phyloP scores from a whole-genome alignment of 306 rosid species.

The Arachis stenosperma region DNA sequence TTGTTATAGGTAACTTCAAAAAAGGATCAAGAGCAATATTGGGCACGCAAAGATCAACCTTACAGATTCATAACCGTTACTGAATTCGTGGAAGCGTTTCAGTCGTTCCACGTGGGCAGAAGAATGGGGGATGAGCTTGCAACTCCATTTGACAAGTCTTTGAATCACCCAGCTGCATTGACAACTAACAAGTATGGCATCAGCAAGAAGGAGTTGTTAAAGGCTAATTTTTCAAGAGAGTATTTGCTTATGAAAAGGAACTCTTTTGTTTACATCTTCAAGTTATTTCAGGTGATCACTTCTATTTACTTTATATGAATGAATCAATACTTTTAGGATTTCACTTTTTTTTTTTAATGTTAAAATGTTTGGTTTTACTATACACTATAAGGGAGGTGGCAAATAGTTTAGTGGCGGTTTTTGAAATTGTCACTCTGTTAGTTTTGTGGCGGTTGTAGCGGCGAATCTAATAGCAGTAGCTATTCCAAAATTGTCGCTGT shows the following conservation, averaged over 20 bases:
- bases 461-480: too few relatives aligned
- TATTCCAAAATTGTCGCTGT: too few relatives aligned
- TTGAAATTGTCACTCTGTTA: too few relatives aligned
- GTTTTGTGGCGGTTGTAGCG: too few relatives aligned
- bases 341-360: too few relatives aligned
- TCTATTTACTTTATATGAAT: background rate
- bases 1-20: conserved; percentile 56
- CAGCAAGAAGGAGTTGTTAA: conserved; percentile 48
- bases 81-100: conserved; percentile 55
- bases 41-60: conserved; percentile 46
- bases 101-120: conserved; percentile 51
- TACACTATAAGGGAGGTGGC: too few relatives aligned
- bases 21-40: conserved; percentile 66
- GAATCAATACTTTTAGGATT: too few relatives aligned
- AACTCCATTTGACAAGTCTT: conserved; percentile 56
- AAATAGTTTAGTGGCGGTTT: too few relatives aligned
- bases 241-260: conserved; percentile 61
- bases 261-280: conserved; percentile 52
- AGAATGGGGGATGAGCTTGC: conserved; percentile 45
- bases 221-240: conserved; percentile 62
- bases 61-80: conserved; percentile 50
- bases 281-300: conserved; percentile 37
- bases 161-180: conserved; percentile 61
- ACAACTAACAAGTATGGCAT: conserved; percentile 54
- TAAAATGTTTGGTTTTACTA: too few relatives aligned